Conservation (phyloP, 192 early-diverging fungal species). For the Umbelopsis sp. region DNA sequence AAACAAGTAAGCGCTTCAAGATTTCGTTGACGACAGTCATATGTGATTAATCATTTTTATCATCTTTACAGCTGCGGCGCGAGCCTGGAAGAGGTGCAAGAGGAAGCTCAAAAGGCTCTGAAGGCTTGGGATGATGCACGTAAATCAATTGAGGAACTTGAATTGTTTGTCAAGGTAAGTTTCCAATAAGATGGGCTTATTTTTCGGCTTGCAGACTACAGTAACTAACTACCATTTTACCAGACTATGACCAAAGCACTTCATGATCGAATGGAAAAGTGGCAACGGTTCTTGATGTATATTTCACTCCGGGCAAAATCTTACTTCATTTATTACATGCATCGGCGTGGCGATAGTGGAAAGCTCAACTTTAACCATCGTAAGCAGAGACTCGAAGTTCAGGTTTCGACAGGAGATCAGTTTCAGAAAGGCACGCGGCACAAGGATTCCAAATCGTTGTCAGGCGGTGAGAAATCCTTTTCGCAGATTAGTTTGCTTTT, state of each 20-base stretch:
- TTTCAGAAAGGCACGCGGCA: slow-evolving; percentile 47
- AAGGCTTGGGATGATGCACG: slow-evolving; percentile 59
- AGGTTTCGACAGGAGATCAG: slow-evolving; percentile 47
- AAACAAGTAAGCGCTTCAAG: slow-evolving; percentile 26
- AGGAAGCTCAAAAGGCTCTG: slow-evolving; percentile 52
- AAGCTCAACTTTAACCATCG: slow-evolving; percentile 77
- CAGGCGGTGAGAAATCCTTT: slow-evolving; percentile 98
- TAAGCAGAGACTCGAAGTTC: slow-evolving; percentile 60
- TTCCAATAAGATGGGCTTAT: not conserved
- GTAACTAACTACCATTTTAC: not conserved
- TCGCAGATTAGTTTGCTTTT: slow-evolving; percentile 92
- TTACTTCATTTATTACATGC: slow-evolving; percentile 75
- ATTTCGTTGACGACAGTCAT: no score
- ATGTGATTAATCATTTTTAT: not conserved
- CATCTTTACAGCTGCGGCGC: slow-evolving; percentile 50
- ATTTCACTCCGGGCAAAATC: slow-evolving; percentile 75
- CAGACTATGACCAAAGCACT: slow-evolving; percentile 60
- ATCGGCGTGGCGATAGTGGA: slow-evolving; percentile 83
- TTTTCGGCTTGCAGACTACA: not conserved
- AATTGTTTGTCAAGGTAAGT: slow-evolving; percentile 51
- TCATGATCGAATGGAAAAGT: slow-evolving; percentile 59
- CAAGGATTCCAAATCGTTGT: slow-evolving; percentile 90
- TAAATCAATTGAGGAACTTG: slow-evolving; percentile 50
- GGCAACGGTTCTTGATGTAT: slow-evolving; percentile 69
- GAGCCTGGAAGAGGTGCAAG: slow-evolving; percentile 63